A percentile compares a stretch with the other conserved stretches of the same genome.
These are phyloP conservation scores for Neopestalotiopsis sp. DNA, from an alignment of 2,329 filamentous ascomycete species.

Conservation along the genomic window DNA sequence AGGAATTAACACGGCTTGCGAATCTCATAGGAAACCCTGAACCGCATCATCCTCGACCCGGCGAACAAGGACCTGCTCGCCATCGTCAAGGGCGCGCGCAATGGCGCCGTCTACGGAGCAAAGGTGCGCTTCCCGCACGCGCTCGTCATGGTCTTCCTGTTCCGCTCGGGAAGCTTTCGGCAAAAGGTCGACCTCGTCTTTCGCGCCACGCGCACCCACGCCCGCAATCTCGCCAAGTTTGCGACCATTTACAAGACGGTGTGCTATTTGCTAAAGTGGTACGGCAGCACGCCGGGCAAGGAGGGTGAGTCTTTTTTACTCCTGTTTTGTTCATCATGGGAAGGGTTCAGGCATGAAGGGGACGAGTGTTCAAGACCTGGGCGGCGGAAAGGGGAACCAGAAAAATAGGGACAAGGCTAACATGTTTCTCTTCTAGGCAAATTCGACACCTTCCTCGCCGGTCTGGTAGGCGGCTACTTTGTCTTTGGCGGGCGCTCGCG, in stretches of 20 bases:
- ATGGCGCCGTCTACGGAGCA: conserved; percentile 94
- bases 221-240: conserved; percentile 89
- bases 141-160: conserved; percentile 96
- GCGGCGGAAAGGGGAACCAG: not conserved
- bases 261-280: conserved; percentile 75
- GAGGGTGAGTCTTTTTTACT: conserved; percentile 48
- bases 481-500: conserved; percentile 80
- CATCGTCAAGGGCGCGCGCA: conserved; percentile 90
- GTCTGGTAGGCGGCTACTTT: conserved; percentile 86
- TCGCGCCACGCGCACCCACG: conserved; percentile 87
- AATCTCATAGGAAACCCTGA: conserved; percentile 50
- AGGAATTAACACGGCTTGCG: not conserved
- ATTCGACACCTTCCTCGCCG: conserved; percentile 85
- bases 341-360: no score
- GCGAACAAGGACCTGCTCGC: conserved; percentile 84
- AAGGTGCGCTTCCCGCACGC: conserved; percentile 99
- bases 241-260: conserved; percentile 87
- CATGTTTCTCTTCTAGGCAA: conserved; percentile 54
- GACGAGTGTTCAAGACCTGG: no score
- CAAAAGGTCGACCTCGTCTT: conserved; percentile 81
- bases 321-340: conserved; percentile 21
- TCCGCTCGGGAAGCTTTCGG: conserved; percentile 85
- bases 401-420: not conserved
- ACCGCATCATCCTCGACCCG: conserved; percentile 81
- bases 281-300: conserved; percentile 62